phyloP scores from a whole-genome alignment of 2,329 filamentous ascomycete genomes.

The Clarireedia paspali region DNA sequence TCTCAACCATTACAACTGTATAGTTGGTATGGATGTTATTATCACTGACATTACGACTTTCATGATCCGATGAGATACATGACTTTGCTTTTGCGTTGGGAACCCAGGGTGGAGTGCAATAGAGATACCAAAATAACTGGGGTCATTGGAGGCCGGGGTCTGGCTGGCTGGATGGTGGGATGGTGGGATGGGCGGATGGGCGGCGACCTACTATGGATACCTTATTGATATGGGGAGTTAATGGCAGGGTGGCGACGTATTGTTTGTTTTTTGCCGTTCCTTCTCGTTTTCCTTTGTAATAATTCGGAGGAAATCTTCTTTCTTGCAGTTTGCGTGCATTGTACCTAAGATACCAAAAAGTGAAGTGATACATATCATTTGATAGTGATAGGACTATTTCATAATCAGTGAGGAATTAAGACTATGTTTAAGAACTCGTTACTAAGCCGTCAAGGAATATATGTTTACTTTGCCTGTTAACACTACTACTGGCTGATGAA shows the following conservation, averaged over 20 bases:
- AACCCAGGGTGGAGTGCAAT: neutral
- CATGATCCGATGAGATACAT: slow-evolving; percentile 8
- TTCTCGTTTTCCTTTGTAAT: neutral
- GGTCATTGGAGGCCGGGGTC: neutral
- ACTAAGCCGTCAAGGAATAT: too few species aligned
- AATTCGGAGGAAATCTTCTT: neutral
- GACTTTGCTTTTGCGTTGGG: slow-evolving; percentile 1
- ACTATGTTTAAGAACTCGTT: neutral
- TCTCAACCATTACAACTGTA: neutral
- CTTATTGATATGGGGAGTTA: slow-evolving; percentile 7
- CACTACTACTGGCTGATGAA: too few species aligned
- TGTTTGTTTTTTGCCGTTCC: neutral
- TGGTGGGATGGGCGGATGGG: neutral
- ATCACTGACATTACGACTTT: slow-evolving; percentile 6
- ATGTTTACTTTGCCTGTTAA: too few species aligned
- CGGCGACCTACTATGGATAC: neutral
- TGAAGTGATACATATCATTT: neutral
- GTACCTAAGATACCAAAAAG: slow-evolving; percentile 6
- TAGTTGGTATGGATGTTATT: neutral
- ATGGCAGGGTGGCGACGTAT: slow-evolving; percentile 5
- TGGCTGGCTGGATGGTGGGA: neutral
- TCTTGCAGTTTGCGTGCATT: neutral
- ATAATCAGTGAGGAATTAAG: neutral
- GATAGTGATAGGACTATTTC: neutral
- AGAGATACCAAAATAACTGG: neutral